Evolutionary conservation across 2,329 filamentous ascomycete species (phyloP).

Genomic region (Phialophora expanda): DNA sequence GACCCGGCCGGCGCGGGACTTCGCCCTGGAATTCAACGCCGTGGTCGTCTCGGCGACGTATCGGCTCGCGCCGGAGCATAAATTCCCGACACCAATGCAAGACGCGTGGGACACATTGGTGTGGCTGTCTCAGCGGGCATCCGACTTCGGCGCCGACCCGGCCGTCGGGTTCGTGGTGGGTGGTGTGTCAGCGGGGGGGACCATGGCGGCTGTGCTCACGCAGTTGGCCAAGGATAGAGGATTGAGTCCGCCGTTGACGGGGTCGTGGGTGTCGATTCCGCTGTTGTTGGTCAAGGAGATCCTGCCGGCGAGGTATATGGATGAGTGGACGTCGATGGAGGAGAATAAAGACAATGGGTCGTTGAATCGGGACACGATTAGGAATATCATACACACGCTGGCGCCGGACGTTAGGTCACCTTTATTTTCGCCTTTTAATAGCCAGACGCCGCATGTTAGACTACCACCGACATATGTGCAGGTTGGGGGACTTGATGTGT

Average conservation of each 20-base stretch:
- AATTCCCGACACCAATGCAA: slow-evolving; percentile 38
- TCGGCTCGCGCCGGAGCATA: slow-evolving; percentile 41
- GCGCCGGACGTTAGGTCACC: slow-evolving; percentile 12
- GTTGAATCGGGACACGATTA: slow-evolving; percentile 4
- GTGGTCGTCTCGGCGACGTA: slow-evolving; percentile 40
- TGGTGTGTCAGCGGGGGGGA: slow-evolving; percentile 54
- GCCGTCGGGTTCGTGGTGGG: slow-evolving; percentile 54
- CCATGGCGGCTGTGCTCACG: slow-evolving; percentile 47
- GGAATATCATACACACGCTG: slow-evolving; percentile 3
- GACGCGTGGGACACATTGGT: slow-evolving; percentile 40
- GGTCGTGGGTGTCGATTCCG: slow-evolving; percentile 15
- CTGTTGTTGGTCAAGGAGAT: slow-evolving; percentile 16
- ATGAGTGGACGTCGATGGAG: slow-evolving; percentile 13
- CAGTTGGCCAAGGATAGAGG: slow-evolving; percentile 50
- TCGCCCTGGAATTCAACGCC: slow-evolving; percentile 9
- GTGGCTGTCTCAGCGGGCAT: slow-evolving; percentile 11
- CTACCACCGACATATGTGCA: slow-evolving; percentile 25
- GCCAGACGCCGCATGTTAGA: slow-evolving; percentile 49
- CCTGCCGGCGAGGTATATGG: slow-evolving; percentile 12
- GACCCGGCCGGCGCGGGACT: slow-evolving; percentile 6
- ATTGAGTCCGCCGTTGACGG: slow-evolving; percentile 42
- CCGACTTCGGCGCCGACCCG: slow-evolving; percentile 47
- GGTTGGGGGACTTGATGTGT: slow-evolving; percentile 15
- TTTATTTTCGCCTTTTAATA: slow-evolving; percentile 10
- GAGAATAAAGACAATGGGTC: slow-evolving; percentile 8